Conservation (phyloP, 129 eudicot species). For the Tagetes patula region DNA sequence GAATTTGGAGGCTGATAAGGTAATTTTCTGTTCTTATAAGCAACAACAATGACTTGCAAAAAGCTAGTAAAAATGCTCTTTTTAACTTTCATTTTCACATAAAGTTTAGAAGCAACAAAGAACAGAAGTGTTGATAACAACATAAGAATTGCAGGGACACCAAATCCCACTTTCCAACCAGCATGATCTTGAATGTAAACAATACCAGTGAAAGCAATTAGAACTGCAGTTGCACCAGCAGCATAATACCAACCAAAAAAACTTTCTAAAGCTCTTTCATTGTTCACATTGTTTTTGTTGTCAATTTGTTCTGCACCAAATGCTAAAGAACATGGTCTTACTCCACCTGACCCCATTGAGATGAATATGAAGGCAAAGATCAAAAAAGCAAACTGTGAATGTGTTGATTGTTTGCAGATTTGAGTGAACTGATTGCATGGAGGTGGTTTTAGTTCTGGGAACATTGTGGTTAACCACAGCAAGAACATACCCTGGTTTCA, state of each 20-base stretch:
- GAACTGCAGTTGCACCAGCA: conserved; percentile 48
- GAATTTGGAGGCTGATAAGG: conserved; percentile 31
- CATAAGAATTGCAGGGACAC: conserved; percentile 76
- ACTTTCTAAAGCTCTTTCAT: conserved; percentile 58
- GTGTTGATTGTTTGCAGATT: conserved; percentile 52
- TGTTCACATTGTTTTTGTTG: conserved; percentile 40
- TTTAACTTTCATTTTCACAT: conserved; percentile 53
- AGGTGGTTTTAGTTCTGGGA: conserved; percentile 59
- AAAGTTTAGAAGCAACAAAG: conserved; percentile 60
- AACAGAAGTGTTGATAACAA: conserved; percentile 57
- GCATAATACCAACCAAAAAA: conserved; percentile 84
- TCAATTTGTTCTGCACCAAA: conserved; percentile 89
- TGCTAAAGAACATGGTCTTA: conserved; percentile 77
- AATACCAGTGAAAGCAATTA: conserved; percentile 67
- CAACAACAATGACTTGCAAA: conserved; percentile 40
- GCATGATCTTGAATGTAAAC: conserved; percentile 83
- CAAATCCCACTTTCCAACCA: conserved; percentile 85
- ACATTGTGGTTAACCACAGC: conserved; percentile 80
- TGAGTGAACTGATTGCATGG: conserved; percentile 47
- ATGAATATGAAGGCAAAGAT: conserved; percentile 63
- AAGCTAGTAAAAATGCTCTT: conserved; percentile 44
- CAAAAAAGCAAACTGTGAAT: conserved; percentile 49
- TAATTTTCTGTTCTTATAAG: conserved; percentile 43
- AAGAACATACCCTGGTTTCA: conserved; percentile 64
- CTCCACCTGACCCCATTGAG: conserved; percentile 91